Evolutionary conservation across 1,284 basidiomycete species (phyloP), one percentile per base, ranked within the genome.

Genomic region (Pisolithus thermaeus): DNA sequence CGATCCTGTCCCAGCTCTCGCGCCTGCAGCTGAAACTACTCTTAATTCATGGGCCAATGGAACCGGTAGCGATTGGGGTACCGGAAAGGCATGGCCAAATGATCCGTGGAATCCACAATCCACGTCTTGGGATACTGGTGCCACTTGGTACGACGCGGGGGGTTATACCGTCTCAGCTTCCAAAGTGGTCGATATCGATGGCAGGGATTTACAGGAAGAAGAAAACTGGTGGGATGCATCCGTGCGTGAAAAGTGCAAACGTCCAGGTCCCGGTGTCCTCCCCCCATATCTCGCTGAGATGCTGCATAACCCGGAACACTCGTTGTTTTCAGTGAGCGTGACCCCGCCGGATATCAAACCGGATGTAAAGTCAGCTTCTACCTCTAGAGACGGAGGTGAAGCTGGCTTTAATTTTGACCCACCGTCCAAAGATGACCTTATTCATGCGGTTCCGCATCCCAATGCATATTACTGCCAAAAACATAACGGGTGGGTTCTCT

Each of bases 401-500:
- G 41, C 58, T 28, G 47, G 55, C 12, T 36, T 62, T 40, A 28
- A 63, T 20, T 61, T 68, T 57, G 52, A 64, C 52, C 52, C 67
- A 56, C 56, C 67, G 38, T 50, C 65, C 46, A 50, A 63, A 45
- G 78, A 82, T 30, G 86, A 90, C 58, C 71, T 86, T 3, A 77
- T 75, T 6, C 79, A 75, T 14, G 77, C 87, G 20, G 74, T 87
- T 36, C 89, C 88, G 9, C 87, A 91, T 62, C 83, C 88, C 2
- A 79, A 87, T 57, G 86, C 86, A 14, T 87, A 87, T 61, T 91
- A 86, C 61, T 90, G 88, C 62, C 78, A 80, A 22, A 81, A 79
- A 61, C 84, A 90, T 53, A 85, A 90, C 58, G 83, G 83, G 12
- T 91, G 88, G 88, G 78, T 89, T 35, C 74, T 90, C 38, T 70